Evolutionary conservation across 1,284 basidiomycete species (phyloP).

Genomic region (Puccinia hordei): DNA sequence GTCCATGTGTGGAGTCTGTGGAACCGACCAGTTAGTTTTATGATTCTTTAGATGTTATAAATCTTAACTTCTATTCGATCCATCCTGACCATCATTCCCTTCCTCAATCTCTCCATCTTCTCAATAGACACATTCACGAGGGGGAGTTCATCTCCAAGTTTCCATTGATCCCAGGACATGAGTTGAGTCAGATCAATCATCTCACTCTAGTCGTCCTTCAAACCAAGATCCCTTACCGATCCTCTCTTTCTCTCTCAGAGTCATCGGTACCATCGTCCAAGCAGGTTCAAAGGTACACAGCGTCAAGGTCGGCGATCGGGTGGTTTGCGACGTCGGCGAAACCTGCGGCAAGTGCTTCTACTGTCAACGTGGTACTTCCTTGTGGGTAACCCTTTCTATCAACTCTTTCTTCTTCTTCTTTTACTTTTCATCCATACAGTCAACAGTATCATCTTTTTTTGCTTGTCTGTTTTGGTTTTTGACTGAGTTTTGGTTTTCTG

Average conservation of each 20-base stretch:
- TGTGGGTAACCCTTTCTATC: conserved; percentile 25
- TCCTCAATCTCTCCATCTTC: neutral
- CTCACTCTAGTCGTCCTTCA: neutral
- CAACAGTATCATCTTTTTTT: too few relatives aligned
- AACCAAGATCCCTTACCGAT: neutral
- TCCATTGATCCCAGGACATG: conserved; percentile 76
- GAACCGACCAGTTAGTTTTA: conserved; percentile 40
- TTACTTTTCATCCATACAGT: too few relatives aligned
- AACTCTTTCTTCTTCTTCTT: neutral
- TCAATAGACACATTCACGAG: conserved; percentile 69
- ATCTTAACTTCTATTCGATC: too few relatives aligned
- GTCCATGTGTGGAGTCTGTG: conserved; percentile 47
- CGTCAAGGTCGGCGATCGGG: conserved; percentile 73
- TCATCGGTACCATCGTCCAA: conserved; percentile 70
- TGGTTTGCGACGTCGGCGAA: conserved; percentile 70
- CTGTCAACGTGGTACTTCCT: conserved; percentile 70
- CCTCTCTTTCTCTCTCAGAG: conserved; percentile 52
- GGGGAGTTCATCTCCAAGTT: conserved; percentile 77
- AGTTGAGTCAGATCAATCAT: conserved; percentile 58
- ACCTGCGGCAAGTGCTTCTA: conserved; percentile 75
- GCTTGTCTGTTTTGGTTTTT: too few relatives aligned
- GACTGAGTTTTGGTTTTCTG: too few relatives aligned
- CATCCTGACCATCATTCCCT: neutral
- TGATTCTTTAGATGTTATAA: too few relatives aligned
- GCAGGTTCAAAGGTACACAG: conserved; percentile 72